phyloP scores from a whole-genome alignment of 768 basidiomycete genomes.

The Hortiboletus flavorubellus region DNA sequence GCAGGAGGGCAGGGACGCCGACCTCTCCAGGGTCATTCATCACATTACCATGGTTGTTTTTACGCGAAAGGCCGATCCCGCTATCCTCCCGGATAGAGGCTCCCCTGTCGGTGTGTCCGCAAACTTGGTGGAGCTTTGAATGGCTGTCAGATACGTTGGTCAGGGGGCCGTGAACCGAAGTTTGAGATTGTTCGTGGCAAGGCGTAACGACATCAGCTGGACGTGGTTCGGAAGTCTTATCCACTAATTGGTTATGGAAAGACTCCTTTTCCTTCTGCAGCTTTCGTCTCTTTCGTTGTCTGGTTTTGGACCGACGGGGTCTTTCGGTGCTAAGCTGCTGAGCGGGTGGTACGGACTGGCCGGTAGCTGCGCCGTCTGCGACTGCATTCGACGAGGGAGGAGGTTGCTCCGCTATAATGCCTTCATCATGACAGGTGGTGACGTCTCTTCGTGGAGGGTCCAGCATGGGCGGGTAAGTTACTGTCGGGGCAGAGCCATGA shows the following conservation, averaged over 20 bases:
- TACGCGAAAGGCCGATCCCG: background rate
- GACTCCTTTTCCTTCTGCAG: constrained; percentile 6
- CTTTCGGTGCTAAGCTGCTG: background rate
- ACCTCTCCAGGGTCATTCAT: background rate
- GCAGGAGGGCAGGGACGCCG: background rate
- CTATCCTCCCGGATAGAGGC: background rate
- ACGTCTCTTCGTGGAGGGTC: background rate
- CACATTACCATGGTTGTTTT: background rate
- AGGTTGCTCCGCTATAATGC: background rate
- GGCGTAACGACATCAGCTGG: background rate
- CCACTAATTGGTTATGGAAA: background rate
- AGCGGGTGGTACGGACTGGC: background rate
- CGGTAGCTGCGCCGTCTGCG: background rate
- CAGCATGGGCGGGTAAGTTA: background rate
- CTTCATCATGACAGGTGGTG: background rate
- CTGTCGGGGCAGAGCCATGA: background rate
- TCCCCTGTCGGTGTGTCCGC: background rate
- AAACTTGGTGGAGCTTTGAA: background rate
- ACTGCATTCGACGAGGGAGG: background rate
- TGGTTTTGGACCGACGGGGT: background rate
- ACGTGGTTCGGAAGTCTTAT: background rate
- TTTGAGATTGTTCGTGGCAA: constrained; percentile 3
- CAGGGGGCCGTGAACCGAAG: background rate
- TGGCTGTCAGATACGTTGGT: background rate
- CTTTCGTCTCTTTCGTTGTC: constrained; percentile 17